These are phyloP conservation scores for Macrophomina phaseolina DNA, from an alignment of 2,329 filamentous ascomycete genomes.

Conservation along the genomic window DNA sequence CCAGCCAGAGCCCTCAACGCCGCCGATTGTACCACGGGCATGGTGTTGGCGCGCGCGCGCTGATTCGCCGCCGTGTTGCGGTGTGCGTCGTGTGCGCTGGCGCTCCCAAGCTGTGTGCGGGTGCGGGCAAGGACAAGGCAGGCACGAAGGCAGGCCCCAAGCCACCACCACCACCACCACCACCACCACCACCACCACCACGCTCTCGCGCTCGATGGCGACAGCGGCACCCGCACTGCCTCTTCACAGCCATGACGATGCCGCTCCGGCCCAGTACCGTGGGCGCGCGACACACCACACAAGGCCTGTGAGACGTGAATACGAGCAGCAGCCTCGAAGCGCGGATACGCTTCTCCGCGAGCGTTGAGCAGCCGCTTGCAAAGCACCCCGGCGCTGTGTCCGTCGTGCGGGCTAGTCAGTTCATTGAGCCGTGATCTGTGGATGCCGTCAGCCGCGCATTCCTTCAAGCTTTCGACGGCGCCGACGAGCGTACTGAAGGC, in stretches of 20 bases:
- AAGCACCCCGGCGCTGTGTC: constrained; percentile 1
- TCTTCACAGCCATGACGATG: constrained; percentile 22
- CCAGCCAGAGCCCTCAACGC: constrained; percentile 18
- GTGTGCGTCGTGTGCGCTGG: constrained; percentile 29
- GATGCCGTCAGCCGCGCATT: constrained; percentile 23
- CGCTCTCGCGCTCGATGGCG: no score
- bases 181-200: no score
- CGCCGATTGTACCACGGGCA: constrained; percentile 23
- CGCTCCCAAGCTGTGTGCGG: constrained; percentile 18
- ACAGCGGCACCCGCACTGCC: constrained; percentile 12
- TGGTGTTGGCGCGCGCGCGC: constrained; percentile 19
- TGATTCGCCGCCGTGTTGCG: constrained; percentile 25
- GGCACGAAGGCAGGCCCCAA: constrained; percentile 25
- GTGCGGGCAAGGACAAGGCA: constrained; percentile 24
- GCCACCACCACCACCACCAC: constrained; percentile 9
- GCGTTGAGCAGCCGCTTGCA: constrained; percentile 9
- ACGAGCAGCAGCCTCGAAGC: constrained; percentile 14
- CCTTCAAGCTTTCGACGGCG: constrained; percentile 25
- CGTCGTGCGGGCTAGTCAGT: neutral
- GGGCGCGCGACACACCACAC: constrained; percentile 21
- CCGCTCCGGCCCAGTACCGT: constrained; percentile 20
- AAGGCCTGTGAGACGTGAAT: constrained; percentile 23
- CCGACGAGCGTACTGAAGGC: neutral
- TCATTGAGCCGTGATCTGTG: constrained; percentile 1
- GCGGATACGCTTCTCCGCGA: constrained; percentile 25